Evolutionary conservation across 2,329 filamentous ascomycete species (phyloP).

Genomic region (Sporothrix inflata): DNA sequence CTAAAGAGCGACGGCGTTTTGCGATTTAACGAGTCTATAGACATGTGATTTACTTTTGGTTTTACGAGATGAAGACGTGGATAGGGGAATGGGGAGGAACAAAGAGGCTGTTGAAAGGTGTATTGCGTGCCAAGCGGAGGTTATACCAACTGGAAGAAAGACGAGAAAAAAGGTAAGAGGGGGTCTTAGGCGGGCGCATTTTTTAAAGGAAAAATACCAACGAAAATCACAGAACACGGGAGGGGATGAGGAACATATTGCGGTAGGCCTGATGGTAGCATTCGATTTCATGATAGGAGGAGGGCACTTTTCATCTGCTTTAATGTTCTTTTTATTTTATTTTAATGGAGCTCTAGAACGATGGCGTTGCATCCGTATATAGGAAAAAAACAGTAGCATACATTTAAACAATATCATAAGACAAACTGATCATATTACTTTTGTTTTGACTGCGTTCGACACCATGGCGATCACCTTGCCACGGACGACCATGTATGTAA

Average conservation of each 20-base stretch:
- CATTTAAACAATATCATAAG: too few relatives aligned
- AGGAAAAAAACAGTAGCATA: not conserved
- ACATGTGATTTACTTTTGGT: slow-evolving; percentile 53
- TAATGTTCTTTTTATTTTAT: not conserved
- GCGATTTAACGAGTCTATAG: slow-evolving; percentile 90
- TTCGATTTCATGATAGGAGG: slow-evolving; percentile 11
- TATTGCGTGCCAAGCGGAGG: not conserved
- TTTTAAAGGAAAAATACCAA: not conserved
- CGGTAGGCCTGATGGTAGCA: too few relatives aligned
- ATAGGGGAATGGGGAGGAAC: not conserved
- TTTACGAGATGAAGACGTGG: not conserved
- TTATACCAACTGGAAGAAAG: slow-evolving; percentile 2
- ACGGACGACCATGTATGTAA: not conserved
- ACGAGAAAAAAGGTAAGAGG: not conserved
- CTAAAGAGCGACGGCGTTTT: slow-evolving; percentile 85
- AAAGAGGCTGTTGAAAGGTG: not conserved
- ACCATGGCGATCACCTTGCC: not conserved
- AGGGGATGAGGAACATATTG: not conserved
- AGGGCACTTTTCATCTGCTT: not conserved
- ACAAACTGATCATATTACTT: too few relatives aligned
- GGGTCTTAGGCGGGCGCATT: too few relatives aligned
- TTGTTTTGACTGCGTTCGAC: not conserved
- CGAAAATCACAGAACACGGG: not conserved
- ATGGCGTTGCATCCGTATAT: slow-evolving; percentile 7
- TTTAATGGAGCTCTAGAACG: not conserved